Evolutionary conservation across 805 yeast genomes (phyloP).

Genomic region (Ogataea populi-albae): DNA sequence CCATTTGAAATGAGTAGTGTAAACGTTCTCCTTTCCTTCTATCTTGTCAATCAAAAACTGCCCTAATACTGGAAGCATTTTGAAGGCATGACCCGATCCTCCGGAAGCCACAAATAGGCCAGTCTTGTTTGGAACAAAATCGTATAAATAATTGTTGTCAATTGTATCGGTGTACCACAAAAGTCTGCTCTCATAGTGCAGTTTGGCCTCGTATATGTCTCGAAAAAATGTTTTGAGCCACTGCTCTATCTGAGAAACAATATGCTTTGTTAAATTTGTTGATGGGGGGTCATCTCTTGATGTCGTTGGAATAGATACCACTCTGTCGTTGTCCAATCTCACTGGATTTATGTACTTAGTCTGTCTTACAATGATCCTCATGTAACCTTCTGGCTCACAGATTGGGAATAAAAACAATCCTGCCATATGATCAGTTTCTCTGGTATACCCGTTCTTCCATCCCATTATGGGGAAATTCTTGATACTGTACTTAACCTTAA

Average conservation of each 20-base stretch:
- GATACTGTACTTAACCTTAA: constrained; percentile 1
- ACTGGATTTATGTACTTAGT: background rate
- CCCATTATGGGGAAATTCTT: constrained; percentile 1
- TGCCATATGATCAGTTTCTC: background rate
- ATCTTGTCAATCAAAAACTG: constrained; percentile 28
- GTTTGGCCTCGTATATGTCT: constrained; percentile 19
- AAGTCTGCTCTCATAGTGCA: constrained; percentile 17
- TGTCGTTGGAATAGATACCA: constrained; percentile 1
- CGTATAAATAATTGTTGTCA: constrained; percentile 27
- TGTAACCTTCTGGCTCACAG: constrained; percentile 1
- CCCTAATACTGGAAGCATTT: constrained; percentile 30
- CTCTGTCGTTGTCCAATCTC: background rate
- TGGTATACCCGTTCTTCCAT: constrained; percentile 1
- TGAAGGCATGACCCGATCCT: constrained; percentile 34
- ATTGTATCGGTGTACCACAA: constrained; percentile 31
- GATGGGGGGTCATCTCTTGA: background rate
- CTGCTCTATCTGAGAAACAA: background rate
- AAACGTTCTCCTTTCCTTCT: constrained; percentile 27
- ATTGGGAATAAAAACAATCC: constrained; percentile 1
- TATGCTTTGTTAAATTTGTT: background rate
- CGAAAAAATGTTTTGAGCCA: constrained; percentile 18
- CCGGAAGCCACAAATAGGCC: constrained; percentile 28
- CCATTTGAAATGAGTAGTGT: constrained; percentile 31
- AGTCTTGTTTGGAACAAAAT: constrained; percentile 26
- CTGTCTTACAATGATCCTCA: background rate